Evolutionary conservation across 2,329 filamentous ascomycete genomes (phyloP), one percentile per base, ranked within the genome.

Genomic region (Alternaria postmessia): DNA sequence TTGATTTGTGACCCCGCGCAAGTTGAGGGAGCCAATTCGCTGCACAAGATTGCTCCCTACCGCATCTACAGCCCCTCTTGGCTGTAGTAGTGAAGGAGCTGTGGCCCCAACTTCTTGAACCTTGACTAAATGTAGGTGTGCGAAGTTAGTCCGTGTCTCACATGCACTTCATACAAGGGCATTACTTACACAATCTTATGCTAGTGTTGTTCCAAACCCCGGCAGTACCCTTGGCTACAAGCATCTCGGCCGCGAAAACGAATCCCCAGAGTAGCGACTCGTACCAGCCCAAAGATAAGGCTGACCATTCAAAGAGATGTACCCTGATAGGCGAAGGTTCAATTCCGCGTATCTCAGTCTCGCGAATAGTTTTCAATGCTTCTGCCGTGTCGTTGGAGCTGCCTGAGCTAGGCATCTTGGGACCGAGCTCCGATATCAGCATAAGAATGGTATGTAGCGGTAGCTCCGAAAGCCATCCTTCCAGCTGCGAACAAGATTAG

Each of bases 241-340:
- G 88, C 89, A 97, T 92, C 81, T 99, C 95, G 70, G 89, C 90
- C 28, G 91, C 89, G 76, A 97, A 98, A 54, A 97, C 88, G 69
- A 97, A 92, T 16, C 93, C 90, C 95, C 95, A 99, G 9, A 99
- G 84, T 12, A 98, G 84, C 5, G 92, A 94, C 78, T 97, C 93
- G 77, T 98, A 97, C 95, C 95, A 98, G 49, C 94, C 94, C 51
- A 98, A 84, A 0, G 92, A 91, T 34, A 97, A 83, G 0, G 92
- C 89, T 3, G 93, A 94, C 94, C 94, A 98, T 80, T 97, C 93
- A 72, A 98, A 98, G 14, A 92, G 90, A 74, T 97, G 94, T 16
- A 95, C 90, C 32, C 91, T 87, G 53, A 92, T 85, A 0, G 90
- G 84, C 1, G 88, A 88, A 1, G 91, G 87, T 46, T 97, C 93